Evolutionary conservation across 2,329 filamentous ascomycete genomes (phyloP).

Genomic region (Mycogone perniciosa): DNA sequence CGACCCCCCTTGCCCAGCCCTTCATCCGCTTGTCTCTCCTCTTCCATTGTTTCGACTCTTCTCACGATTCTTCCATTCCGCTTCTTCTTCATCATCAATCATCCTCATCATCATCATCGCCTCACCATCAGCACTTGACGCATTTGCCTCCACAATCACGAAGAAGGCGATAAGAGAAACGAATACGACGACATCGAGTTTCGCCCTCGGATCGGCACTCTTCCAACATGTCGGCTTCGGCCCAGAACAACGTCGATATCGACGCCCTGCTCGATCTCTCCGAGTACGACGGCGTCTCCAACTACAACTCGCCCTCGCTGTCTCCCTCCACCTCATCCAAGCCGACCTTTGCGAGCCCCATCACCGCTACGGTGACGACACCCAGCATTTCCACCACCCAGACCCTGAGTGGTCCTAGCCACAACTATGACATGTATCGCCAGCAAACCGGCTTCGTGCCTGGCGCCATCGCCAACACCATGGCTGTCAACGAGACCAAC

Average conservation of each 20-base stretch:
- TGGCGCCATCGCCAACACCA: conserved; percentile 72
- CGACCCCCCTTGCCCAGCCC: conserved; percentile 13
- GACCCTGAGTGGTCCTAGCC: conserved; percentile 72
- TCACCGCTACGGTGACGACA: conserved; percentile 47
- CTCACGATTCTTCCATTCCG: background rate
- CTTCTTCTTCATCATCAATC: background rate
- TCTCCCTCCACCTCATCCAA: conserved; percentile 51
- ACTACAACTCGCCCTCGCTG: conserved; percentile 55
- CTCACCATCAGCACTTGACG: background rate
- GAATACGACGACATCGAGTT: background rate
- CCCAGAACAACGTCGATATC: conserved; percentile 43
- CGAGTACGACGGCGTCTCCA: conserved; percentile 53
- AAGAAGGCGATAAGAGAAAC: background rate
- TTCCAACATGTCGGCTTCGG: conserved; percentile 33
- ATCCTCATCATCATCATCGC: background rate
- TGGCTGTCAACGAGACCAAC: conserved; percentile 65
- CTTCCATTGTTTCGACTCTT: conserved; percentile 1
- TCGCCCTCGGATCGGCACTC: conserved; percentile 1
- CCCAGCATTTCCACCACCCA: conserved; percentile 53
- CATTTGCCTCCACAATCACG: background rate
- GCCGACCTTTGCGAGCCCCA: conserved; percentile 45
- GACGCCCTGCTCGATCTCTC: conserved; percentile 56
- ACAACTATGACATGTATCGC: conserved; percentile 91
- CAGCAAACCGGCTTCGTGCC: conserved; percentile 91
- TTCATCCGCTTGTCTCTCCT: conserved; percentile 9